Conservation (phyloP, 371 early-diverging fungal species). For the Cokeromyces recurvatus region DNA sequence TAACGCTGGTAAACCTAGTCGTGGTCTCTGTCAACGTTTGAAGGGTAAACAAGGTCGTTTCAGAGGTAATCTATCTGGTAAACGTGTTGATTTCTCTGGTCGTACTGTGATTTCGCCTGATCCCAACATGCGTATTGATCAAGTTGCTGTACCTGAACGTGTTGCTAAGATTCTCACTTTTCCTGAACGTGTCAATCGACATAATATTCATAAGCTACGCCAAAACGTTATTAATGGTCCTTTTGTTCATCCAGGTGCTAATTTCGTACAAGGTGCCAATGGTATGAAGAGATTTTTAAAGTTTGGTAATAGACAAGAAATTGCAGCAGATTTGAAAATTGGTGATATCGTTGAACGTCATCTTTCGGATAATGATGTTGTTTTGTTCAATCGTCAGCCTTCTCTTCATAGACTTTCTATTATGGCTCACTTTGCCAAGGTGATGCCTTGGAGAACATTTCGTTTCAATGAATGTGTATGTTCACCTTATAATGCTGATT, state of each 20-base stretch:
- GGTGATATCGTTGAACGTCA: slow-evolving; percentile 99
- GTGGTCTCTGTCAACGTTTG: slow-evolving; percentile 95
- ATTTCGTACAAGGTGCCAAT: slow-evolving; percentile 64
- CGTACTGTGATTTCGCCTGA: slow-evolving; percentile 99
- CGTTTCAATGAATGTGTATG: slow-evolving; percentile 99
- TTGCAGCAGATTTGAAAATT: slow-evolving; percentile 72
- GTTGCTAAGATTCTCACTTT: slow-evolving; percentile 98
- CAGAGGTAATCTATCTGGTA: slow-evolving; percentile 99
- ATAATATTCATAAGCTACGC: slow-evolving; percentile 84
- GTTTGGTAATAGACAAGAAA: slow-evolving; percentile 67
- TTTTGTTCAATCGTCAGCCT: slow-evolving; percentile 99
- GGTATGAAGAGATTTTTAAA: slow-evolving; percentile 66
- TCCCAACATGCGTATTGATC: slow-evolving; percentile 98
- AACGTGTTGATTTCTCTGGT: slow-evolving; percentile 99
- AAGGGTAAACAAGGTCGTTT: slow-evolving; percentile 99
- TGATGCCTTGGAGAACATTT: slow-evolving; percentile 97
- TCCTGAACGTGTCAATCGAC: slow-evolving; percentile 91
- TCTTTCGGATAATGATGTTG: slow-evolving; percentile 93
- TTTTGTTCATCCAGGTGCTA: slow-evolving; percentile 94
- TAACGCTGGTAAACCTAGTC: slow-evolving; percentile 67
- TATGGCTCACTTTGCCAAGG: slow-evolving; percentile 97
- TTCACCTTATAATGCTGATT: slow-evolving; percentile 99
- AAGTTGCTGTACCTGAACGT: slow-evolving; percentile 95
- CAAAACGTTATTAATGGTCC: slow-evolving; percentile 89
- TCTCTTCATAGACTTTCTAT: slow-evolving; percentile 98